phyloP scores from a whole-genome alignment of 768 basidiomycete genomes.

The Podaxis sp. region DNA sequence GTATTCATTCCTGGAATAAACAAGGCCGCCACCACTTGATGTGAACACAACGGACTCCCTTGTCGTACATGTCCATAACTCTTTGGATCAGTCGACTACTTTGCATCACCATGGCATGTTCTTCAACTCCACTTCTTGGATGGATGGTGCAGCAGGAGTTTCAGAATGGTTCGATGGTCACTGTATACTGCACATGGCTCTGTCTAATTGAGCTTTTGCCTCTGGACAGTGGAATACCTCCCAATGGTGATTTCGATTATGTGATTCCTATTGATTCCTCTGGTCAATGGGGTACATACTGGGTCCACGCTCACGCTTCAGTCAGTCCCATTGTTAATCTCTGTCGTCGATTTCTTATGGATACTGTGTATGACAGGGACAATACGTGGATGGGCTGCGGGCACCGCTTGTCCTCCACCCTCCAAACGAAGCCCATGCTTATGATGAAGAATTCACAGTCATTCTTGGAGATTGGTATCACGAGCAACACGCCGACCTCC shows the following conservation, averaged over 20 bases:
- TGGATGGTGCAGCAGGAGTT: conserved; percentile 83
- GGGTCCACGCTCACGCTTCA: conserved; percentile 70
- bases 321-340: conserved; percentile 31
- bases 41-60: conserved; percentile 72
- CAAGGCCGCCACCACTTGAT: conserved; percentile 79
- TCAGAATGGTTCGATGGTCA: conserved; percentile 70
- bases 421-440: conserved; percentile 60
- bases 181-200: neutral
- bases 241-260: conserved; percentile 70
- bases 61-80: conserved; percentile 75
- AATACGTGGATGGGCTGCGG: conserved; percentile 94
- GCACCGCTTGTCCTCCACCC: conserved; percentile 81
- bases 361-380: conserved; percentile 47
- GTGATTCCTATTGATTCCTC: conserved; percentile 67
- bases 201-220: neutral
- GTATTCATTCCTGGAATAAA: neutral
- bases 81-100: conserved; percentile 61
- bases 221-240: conserved; percentile 70
- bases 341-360: neutral
- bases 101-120: conserved; percentile 96
- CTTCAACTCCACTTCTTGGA: conserved; percentile 85
- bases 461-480: conserved; percentile 94
- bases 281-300: conserved; percentile 78
- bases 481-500: conserved; percentile 59
- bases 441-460: conserved; percentile 91